These are phyloP conservation scores for Coelastrella sp. DNA, from an alignment of 139 green algal species.

Conservation along the genomic window DNA sequence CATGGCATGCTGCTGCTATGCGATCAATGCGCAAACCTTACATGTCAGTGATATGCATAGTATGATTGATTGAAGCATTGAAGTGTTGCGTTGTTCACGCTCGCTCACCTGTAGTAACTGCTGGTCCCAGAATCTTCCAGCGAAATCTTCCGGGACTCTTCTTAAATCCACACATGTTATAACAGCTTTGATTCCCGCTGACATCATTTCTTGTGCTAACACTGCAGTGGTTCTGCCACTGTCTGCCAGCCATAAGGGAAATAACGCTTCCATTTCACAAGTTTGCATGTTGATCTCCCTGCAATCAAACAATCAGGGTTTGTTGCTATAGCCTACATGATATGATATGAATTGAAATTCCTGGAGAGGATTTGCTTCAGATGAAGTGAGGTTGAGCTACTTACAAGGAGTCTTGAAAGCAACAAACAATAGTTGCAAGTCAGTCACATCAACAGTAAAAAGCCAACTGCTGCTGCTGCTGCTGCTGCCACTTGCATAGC, in stretches of 20 bases:
- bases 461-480: neutral
- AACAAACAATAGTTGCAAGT: no score
- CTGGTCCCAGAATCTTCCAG: constrained; percentile 17
- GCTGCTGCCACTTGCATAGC: neutral
- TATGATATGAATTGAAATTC: no score
- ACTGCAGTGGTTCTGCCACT: constrained; percentile 17
- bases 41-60: neutral
- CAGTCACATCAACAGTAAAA: no score
- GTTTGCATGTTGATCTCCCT: constrained; percentile 32
- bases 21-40: neutral
- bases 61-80: neutral
- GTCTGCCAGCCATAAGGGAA: constrained; percentile 36
- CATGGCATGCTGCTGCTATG: neutral
- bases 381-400: neutral
- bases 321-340: no score
- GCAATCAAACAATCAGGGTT: neutral
- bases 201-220: constrained; percentile 12
- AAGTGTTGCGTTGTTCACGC: neutral
- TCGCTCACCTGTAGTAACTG: constrained; percentile 9
- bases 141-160: neutral
- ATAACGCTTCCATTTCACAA: constrained; percentile 36
- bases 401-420: no score
- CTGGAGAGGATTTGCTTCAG: neutral
- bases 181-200: constrained; percentile 27
- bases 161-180: constrained; percentile 36